phyloP scores from a whole-genome alignment of 2,329 filamentous ascomycete species.

The Cladophialophora yegresii region DNA sequence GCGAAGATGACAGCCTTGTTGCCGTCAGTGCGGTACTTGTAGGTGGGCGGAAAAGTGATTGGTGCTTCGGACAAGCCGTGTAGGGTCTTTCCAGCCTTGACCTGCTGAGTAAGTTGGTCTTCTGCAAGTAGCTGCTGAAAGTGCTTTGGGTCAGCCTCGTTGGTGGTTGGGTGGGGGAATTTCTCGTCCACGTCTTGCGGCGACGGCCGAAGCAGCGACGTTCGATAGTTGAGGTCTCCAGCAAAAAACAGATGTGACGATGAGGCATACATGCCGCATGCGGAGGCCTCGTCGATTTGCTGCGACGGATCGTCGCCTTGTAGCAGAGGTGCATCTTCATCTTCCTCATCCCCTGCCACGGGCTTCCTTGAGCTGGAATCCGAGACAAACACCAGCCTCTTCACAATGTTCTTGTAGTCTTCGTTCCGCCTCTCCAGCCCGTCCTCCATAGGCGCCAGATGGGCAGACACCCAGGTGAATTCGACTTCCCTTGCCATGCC shows the following conservation, averaged over 20 bases:
- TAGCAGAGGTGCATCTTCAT: constrained; percentile 43
- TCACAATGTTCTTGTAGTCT: constrained; percentile 85
- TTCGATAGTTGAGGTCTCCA: constrained; percentile 95
- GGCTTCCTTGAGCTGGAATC: constrained; percentile 18
- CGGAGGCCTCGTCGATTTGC: constrained; percentile 11
- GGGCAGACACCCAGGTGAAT: constrained; percentile 82
- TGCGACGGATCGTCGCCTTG: constrained; percentile 36
- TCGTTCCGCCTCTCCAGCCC: constrained; percentile 73
- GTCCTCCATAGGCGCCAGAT: constrained; percentile 85
- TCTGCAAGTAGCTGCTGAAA: constrained; percentile 67
- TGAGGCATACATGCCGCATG: constrained; percentile 67
- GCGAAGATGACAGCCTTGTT: constrained; percentile 40
- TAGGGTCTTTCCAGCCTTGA: constrained; percentile 66
- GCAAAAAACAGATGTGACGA: constrained; percentile 80
- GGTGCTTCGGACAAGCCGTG: constrained; percentile 75
- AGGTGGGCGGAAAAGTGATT: constrained; percentile 84
- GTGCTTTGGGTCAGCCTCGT: constrained; percentile 59
- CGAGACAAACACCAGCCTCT: constrained; percentile 70
- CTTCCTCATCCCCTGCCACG: constrained; percentile 43
- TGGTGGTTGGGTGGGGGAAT: constrained; percentile 62
- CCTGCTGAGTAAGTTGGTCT: constrained; percentile 80
- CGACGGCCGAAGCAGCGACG: constrained; percentile 65
- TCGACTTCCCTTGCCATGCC: constrained; percentile 38
- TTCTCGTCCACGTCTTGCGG: constrained; percentile 53
- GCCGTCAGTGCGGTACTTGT: constrained; percentile 70